phyloP scores from a whole-genome alignment of 768 basidiomycete genomes.

The Gloeophyllum trabeum region DNA sequence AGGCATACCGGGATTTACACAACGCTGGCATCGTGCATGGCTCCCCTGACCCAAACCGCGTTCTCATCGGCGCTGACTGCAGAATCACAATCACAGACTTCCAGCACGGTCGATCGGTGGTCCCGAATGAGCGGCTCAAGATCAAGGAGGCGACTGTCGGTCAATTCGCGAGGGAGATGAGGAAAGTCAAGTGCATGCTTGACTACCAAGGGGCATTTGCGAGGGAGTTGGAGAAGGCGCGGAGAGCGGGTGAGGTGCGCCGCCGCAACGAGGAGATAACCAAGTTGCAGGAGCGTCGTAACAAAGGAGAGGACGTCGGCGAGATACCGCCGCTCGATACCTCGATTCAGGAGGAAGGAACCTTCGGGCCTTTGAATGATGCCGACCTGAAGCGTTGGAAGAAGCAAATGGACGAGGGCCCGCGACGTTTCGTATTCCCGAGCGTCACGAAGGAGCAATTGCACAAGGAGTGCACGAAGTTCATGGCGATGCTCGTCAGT shows the following conservation, averaged over 20 bases:
- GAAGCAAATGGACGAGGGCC: slow-evolving; percentile 19
- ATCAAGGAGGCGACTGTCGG: slow-evolving; percentile 24
- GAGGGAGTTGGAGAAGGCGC: slow-evolving; percentile 22
- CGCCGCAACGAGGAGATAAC: slow-evolving; percentile 15
- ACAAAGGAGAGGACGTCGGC: neutral
- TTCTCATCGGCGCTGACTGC: slow-evolving; percentile 28
- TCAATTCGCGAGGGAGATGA: slow-evolving; percentile 39
- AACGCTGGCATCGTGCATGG: slow-evolving; percentile 20
- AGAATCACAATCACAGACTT: slow-evolving; percentile 46
- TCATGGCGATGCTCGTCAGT: neutral
- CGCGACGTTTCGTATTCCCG: slow-evolving; percentile 25
- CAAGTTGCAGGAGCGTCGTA: neutral
- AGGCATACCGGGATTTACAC: slow-evolving; percentile 34
- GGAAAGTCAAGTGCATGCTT: slow-evolving; percentile 45
- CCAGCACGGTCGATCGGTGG: slow-evolving; percentile 24
- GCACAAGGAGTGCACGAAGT: neutral
- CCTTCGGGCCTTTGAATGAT: neutral
- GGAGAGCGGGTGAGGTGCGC: slow-evolving; percentile 17
- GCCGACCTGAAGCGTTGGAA: slow-evolving; percentile 14
- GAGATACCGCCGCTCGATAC: neutral
- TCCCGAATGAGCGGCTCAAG: slow-evolving; percentile 19
- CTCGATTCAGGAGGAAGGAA: neutral
- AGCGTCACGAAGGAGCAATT: slow-evolving; percentile 18
- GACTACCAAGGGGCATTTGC: slow-evolving; percentile 27
- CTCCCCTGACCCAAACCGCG: slow-evolving; percentile 23